Evolutionary conservation across 2,329 filamentous ascomycete genomes (phyloP).

Genomic region (Mollisia scopiformis): DNA sequence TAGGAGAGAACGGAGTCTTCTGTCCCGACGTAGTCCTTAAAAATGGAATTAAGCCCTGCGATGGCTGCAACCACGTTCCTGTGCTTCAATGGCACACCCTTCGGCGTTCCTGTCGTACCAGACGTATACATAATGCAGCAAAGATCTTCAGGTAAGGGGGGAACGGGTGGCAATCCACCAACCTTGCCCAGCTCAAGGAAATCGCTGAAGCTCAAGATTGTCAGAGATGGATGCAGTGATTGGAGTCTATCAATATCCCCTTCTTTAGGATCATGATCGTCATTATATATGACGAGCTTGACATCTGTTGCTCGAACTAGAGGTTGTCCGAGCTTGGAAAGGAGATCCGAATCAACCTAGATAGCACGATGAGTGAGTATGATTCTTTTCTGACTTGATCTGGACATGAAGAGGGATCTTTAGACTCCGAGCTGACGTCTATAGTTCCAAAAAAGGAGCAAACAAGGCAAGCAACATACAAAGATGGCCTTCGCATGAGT

Average conservation of each 20-base stretch:
- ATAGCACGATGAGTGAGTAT: too few relatives aligned
- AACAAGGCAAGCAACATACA: too few relatives aligned
- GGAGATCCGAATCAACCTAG: slow-evolving; percentile 79
- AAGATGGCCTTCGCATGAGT: slow-evolving; percentile 83
- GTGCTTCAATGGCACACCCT: slow-evolving; percentile 86
- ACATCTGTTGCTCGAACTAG: slow-evolving; percentile 58
- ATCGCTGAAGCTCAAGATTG: slow-evolving; percentile 54
- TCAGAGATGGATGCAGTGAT: slow-evolving; percentile 55
- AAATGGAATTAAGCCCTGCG: slow-evolving; percentile 76
- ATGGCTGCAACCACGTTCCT: slow-evolving; percentile 81
- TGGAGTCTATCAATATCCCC: slow-evolving; percentile 54
- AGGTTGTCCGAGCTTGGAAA: slow-evolving; percentile 59
- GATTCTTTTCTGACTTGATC: too few relatives aligned
- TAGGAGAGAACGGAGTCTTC: slow-evolving; percentile 85
- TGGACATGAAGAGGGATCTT: too few relatives aligned
- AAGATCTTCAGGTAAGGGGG: slow-evolving; percentile 74
- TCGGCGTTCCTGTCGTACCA: slow-evolving; percentile 85
- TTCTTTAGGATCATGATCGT: slow-evolving; percentile 49
- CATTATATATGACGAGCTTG: slow-evolving; percentile 56
- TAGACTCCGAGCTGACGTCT: too few relatives aligned
- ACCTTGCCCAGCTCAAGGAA: slow-evolving; percentile 52
- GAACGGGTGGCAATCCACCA: slow-evolving; percentile 70
- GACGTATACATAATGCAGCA: slow-evolving; percentile 89
- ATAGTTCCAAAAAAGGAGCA: too few relatives aligned
- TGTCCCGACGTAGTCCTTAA: slow-evolving; percentile 76